Evolutionary conservation across 352 stramenopile species (phyloP), one percentile per base, ranked within the genome.

Genomic region (Pythium aquatile): DNA sequence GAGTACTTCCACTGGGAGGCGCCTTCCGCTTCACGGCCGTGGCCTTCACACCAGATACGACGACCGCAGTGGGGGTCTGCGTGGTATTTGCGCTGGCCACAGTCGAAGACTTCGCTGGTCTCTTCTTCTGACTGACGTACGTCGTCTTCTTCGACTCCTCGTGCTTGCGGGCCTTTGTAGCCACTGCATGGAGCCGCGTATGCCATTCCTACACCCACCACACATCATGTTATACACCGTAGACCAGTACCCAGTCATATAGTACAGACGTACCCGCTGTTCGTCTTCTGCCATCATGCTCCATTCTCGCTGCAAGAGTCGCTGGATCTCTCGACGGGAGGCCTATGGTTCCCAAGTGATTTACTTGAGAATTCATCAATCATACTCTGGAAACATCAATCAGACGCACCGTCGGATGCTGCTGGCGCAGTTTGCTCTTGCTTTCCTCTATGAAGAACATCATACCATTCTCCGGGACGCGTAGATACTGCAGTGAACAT

Each of bases 401-500:
- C 16, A 6, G 10, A 39, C 51, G 29, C 16, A 47, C 76, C 64
- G 61, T 61, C 13, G 74, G 76, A 39, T 81, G 63, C 10, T 40
- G 48, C 10, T 48, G 60, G 2, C 74, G 72, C 58, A 72, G 3
- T 26, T 37, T 35, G 35, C 16, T 24, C 44, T 68, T 77, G 8
- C 29, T 61, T 35, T 74, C 54, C 49, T 81, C 72, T 52, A 81
- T 46, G 44, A 78, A 85, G 16, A 82, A 53, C 66, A 68, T 71
- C 62, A 63, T 69, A 44, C 64, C 61, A 42, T 64, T 79, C 44
- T 69, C 60, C 1, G 76, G 76, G 7, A 68, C 60, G 2, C 55
- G 61, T 14, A 80, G 69, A 56, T 74, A 81, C 76, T 84, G 39
- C 17, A 47, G 35, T n/a, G 11, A 16, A n/a, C 11, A n/a, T 49